phyloP scores from a whole-genome alignment of 108 stramenopile genomes.

The Cyclotella sp. region DNA sequence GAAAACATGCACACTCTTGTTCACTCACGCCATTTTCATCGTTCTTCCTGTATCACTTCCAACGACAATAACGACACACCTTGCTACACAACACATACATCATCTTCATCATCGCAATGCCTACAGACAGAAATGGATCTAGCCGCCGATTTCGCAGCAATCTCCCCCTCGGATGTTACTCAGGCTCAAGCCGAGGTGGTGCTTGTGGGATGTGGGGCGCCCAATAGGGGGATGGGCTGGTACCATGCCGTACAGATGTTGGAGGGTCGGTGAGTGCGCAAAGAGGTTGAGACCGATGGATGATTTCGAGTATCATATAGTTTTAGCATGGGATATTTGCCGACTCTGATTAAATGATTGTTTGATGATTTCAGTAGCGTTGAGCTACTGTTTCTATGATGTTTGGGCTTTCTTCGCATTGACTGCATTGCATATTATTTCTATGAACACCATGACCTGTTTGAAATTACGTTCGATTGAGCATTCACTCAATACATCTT shows the following conservation, averaged over 20 bases:
- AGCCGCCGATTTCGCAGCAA: constrained; percentile 3
- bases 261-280: constrained; percentile 75
- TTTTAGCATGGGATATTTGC: too few relatives aligned
- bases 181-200: constrained; percentile 82
- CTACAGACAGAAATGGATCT: constrained; percentile 2
- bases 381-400: too few relatives aligned
- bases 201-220: constrained; percentile 88
- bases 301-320: not conserved
- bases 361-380: too few relatives aligned
- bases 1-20: too few relatives aligned
- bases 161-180: not conserved
- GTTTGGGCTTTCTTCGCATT: too few relatives aligned
- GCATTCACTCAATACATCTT: not conserved
- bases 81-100: too few relatives aligned
- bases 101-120: too few relatives aligned
- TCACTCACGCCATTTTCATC: too few relatives aligned
- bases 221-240: constrained; percentile 88
- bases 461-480: not conserved
- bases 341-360: not conserved
- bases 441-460: too few relatives aligned
- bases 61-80: too few relatives aligned
- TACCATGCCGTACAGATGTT: constrained; percentile 90
- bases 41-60: too few relatives aligned
- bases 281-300: not conserved
- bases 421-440: too few relatives aligned